Evolutionary conservation across 352 stramenopile species (phyloP).

Genomic region (Phytopythium ostracodes): DNA sequence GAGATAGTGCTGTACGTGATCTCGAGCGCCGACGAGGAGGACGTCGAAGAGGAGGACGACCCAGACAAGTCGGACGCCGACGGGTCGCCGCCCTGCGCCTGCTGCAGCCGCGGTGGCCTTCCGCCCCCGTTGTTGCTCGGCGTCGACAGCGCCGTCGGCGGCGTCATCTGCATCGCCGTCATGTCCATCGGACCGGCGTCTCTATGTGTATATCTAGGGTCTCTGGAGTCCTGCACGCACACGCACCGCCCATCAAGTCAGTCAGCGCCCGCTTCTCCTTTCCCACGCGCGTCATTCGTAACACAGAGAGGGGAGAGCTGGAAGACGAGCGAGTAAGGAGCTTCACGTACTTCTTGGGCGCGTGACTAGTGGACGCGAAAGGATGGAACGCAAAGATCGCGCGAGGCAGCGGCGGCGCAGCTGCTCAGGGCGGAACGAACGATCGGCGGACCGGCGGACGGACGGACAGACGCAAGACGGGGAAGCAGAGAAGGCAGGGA

Average conservation of each 20-base stretch:
- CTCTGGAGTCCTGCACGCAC: too few species aligned
- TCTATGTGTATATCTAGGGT: not conserved
- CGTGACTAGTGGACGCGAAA: not conserved
- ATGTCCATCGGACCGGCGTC: constrained; percentile 6
- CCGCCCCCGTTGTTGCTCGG: constrained; percentile 6
- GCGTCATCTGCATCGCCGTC: constrained; percentile 7
- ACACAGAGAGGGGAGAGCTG: not conserved
- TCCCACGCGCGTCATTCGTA: too few species aligned
- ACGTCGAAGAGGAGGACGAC: not conserved
- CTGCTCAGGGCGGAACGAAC: constrained; percentile 1
- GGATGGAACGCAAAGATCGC: not conserved
- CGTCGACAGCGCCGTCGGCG: constrained; percentile 7
- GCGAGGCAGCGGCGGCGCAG: not conserved
- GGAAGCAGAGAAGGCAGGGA: not conserved
- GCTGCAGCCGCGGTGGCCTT: constrained; percentile 18
- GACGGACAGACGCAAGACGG: not conserved
- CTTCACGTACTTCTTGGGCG: not conserved
- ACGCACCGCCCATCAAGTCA: too few species aligned
- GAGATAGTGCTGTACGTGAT: constrained; percentile 83
- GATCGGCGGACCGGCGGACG: not conserved
- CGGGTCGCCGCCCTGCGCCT: not conserved
- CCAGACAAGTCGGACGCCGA: too few species aligned
- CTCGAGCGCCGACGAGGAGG: constrained; percentile 40
- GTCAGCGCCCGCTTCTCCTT: too few species aligned
- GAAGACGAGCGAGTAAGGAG: too few species aligned